Evolutionary conservation across 345 rosid genomes (phyloP), one percentile per base, ranked within the genome.

Genomic region (Angophora floribunda): DNA sequence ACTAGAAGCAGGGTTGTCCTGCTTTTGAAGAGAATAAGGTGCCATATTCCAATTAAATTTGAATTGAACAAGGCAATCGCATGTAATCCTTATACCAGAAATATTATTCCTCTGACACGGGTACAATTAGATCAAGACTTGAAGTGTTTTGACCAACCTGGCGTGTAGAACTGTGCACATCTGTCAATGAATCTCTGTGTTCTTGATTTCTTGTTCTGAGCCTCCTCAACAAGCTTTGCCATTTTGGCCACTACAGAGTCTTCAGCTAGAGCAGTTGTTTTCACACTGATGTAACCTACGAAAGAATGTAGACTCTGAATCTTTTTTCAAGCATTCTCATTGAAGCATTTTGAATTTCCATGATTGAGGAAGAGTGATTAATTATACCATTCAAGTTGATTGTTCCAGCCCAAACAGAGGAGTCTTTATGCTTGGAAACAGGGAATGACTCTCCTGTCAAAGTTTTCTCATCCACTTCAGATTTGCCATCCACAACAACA

Each of bases 211-310:
- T 94, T 92, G 91, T 93, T 98, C 78, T 98, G 99, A 88, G 99
- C 99, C 90, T 97, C 99, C 93, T 98, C 99, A 26, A 98, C 99
- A 4, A 98, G 97, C 90, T 94, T 95, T 52, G 95, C 92, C 99
- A 98, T 94, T 91, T 95, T 95, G 3, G 99, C 97, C 85, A 98
- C 98, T 49, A 94, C 93, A 85, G 97, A 97, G 82, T 97, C 99
- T 91, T 95, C 95, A 51, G 99, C 97, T 51, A 98, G 82, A 79
- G 95, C 95, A 63, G 98, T 94, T 52, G 99, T 96, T 89, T 92
- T 95, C 22, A 98, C 92, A 82, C 92, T 92, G 41, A 98, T 90
- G 86, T 97, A 97, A 86, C 99, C 98, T 96, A 87, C 47, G 57
- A 79, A 41, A 41, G 28, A 41, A 75, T 19, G 9, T 75, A 41